Evolutionary conservation across 2,329 filamentous ascomycete species (phyloP), one percentile per base, ranked within the genome.

Genomic region (Coleophoma crateriformis): DNA sequence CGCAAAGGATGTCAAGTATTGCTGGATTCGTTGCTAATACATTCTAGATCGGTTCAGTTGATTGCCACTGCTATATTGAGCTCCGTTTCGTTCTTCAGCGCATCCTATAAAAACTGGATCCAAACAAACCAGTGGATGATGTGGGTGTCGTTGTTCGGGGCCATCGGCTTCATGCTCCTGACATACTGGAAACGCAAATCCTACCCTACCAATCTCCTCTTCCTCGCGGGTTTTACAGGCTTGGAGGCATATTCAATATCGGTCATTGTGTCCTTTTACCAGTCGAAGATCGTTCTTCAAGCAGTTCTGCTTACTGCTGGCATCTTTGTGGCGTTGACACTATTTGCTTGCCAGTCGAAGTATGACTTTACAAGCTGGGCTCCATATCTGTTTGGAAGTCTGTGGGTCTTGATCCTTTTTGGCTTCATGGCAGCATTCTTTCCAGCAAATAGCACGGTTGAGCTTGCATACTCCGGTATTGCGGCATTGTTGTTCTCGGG

Each of bases 331-430:
- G 82, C 88, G 63, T 79, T 90, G 46, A 89, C 86, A 1, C 70
- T 91, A 41, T 97, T 99, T 68, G 94, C 94, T 45, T 96, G 91
- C 80, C 94, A 99, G 75, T 88, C 88, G 57, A 95, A 95, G 69
- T 99, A 99, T 67, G 94, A 99, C 75, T 99, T 99, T 68, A 97
- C 92, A 1, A 86, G 82, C 56, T 99, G 94, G 92, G 88, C 92
- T 76, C 92, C 94, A 15, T 97, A 96, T 67, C 81, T 97, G 3
- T 95, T 95, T 63, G 91, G 91, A 51, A 85, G 78, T 0, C 79
- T 99, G 15, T 97, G 94, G 94, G 85, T 88, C 7, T 72, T 96
- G 51, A 78, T 99, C 55, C 75, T 99, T 38, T 96, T 97, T 65
- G 88, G 94, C 46, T 94, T 99, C 75, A 90, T 97, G 80, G 78